phyloP scores from a whole-genome alignment of 768 basidiomycete genomes.

The Agrocybe chaxingu region DNA sequence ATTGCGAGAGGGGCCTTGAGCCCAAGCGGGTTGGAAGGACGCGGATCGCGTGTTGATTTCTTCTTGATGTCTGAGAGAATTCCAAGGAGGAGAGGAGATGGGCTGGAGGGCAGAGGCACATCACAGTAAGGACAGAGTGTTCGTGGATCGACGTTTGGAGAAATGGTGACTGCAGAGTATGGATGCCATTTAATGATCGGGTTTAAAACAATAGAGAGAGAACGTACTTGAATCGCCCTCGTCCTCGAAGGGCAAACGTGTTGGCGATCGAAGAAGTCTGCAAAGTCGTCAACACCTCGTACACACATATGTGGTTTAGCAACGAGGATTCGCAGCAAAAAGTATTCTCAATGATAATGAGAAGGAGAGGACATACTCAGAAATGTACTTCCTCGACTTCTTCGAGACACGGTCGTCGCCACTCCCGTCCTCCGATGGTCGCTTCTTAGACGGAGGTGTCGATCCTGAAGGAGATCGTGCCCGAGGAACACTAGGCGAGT shows the following conservation, averaged over 20 bases:
- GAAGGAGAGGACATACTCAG: slow-evolving; percentile 11
- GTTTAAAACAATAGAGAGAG: neutral
- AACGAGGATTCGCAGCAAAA: too few species aligned
- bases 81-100: slow-evolving; percentile 54
- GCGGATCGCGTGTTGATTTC: slow-evolving; percentile 58
- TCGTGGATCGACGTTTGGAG: slow-evolving; percentile 54
- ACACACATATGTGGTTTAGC: too few species aligned
- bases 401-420: slow-evolving; percentile 25
- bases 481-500: slow-evolving; percentile 14
- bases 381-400: slow-evolving; percentile 26
- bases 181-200: neutral
- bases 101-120: slow-evolving; percentile 55
- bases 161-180: slow-evolving; percentile 43
- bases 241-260: slow-evolving; percentile 15
- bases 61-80: slow-evolving; percentile 49
- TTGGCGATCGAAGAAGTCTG: slow-evolving; percentile 10
- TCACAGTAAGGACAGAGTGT: slow-evolving; percentile 84
- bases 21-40: slow-evolving; percentile 68
- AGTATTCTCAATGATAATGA: neutral
- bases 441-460: slow-evolving; percentile 9
- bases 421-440: slow-evolving; percentile 23
- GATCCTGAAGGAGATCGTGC: slow-evolving; percentile 12
- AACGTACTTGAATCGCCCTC: slow-evolving; percentile 43
- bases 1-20: slow-evolving; percentile 49
- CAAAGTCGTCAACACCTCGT: neutral